These are phyloP conservation scores for Basidiobolus meristosporus DNA, from an alignment of 371 early-diverging fungal species.

Conservation along the genomic window DNA sequence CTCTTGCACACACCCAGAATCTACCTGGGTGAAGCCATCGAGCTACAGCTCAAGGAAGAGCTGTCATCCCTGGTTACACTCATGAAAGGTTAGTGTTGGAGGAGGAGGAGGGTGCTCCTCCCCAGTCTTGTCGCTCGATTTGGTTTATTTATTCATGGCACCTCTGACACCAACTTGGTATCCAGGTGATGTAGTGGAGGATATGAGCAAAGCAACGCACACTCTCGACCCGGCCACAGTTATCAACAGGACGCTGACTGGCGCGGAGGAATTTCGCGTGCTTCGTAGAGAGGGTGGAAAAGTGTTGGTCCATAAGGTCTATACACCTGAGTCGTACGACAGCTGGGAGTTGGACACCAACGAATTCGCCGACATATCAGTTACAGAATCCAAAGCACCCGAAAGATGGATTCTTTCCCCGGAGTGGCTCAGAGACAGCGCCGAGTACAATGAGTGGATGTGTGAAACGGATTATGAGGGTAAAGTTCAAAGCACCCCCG, in stretches of 20 bases:
- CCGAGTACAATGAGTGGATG: slow-evolving; percentile 50
- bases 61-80: slow-evolving; percentile 13
- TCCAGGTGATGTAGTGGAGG: slow-evolving; percentile 17
- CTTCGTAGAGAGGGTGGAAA: slow-evolving; percentile 37
- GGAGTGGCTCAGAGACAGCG: slow-evolving; percentile 63
- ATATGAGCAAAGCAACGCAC: slow-evolving; percentile 29
- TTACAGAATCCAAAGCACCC: slow-evolving; percentile 32
- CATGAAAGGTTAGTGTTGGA: slow-evolving; percentile 20
- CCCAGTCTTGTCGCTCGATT: too few species aligned
- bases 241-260: slow-evolving; percentile 4
- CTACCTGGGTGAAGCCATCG: slow-evolving; percentile 20
- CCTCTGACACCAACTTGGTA: too few species aligned
- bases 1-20: slow-evolving; percentile 17
- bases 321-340: slow-evolving; percentile 68
- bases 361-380: slow-evolving; percentile 40
- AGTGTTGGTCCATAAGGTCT: slow-evolving; percentile 64
- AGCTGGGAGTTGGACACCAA: slow-evolving; percentile 47
- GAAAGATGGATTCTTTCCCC: slow-evolving; percentile 45
- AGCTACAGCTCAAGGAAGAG: slow-evolving; percentile 13
- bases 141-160: too few species aligned
- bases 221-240: slow-evolving; percentile 12
- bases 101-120: too few species aligned
- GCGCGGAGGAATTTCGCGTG: slow-evolving; percentile 50
- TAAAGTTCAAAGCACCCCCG: too few species aligned
- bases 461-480: slow-evolving; percentile 57